Base-by-base conservation (phyloP, 108 stramenopile genomes). In the Nitzschia inconspicua region DNA sequence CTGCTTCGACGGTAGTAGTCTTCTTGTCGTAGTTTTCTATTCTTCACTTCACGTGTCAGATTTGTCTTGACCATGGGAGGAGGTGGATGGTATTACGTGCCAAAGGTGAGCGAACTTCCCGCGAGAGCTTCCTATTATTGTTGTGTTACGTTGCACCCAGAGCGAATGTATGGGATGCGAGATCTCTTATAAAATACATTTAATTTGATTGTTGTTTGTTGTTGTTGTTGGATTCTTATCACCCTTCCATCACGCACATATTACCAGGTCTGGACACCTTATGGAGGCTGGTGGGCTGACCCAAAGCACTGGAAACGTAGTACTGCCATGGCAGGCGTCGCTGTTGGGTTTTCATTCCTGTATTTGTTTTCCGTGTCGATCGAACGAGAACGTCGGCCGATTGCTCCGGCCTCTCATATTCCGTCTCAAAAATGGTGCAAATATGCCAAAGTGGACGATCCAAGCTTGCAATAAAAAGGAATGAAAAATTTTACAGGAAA, bases 201-300 rank as follows among this genome's bases (percentile, higher is more conserved):
- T 39, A 19, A 16, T 4, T 34, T 40, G 36, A 39, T 57, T 39
- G 8, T 41, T 42, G 16, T 54, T 54, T 27, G 3, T 54, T 27
- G 51, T 54, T 54, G 31, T 54, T 31, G 52, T 31, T 27, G 41
- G 27, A 16, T 16, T 11, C 7, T 18, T 46, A n/a, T n/a, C n/a
- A n/a, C n/a, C n/a, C n/a, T n/a, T n/a, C n/a, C n/a, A n/a, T n/a
- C 4, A 36, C 23, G 41, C n/a, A 3, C 10, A 13, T 26, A 32
- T 29, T 24, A 41, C 36, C 47, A 92, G 90, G 87, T 92, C 30
- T 92, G 90, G 90, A 72, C 85, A 44, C 90, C 90, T 36, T 60
- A 84, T 44, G 90, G 90, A 79, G 90, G 90, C 32, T 92, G 90
- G 90, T 92, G 90, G 90, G 68, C 69, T 5, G 85, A 81, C 22